phyloP scores from a whole-genome alignment of 257 asterid genomes.

The Nicotiana otophora region DNA sequence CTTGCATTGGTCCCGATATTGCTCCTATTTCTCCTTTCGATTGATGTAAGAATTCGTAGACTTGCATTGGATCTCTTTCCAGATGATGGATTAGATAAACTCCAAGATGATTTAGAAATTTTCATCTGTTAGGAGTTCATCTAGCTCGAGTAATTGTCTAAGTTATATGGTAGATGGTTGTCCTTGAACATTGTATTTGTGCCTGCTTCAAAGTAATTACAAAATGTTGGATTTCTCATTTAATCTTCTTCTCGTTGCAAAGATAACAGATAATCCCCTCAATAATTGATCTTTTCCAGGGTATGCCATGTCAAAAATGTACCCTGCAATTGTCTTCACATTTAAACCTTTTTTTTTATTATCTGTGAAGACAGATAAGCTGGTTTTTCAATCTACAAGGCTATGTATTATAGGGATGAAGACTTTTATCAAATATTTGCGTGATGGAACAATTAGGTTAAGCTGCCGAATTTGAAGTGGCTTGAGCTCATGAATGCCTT shows the following conservation, averaged over 20 bases:
- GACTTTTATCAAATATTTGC: neutral
- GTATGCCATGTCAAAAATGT: neutral
- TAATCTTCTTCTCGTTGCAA: neutral
- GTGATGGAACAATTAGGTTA: neutral
- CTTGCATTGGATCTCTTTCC: neutral
- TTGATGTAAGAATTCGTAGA: neutral
- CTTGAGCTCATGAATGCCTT: neutral
- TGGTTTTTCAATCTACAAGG: neutral
- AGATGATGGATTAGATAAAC: neutral
- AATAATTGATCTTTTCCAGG: neutral
- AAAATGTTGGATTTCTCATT: neutral
- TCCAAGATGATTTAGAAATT: neutral
- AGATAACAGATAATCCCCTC: neutral
- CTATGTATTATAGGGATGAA: neutral
- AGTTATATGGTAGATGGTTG: neutral
- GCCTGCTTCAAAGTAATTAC: neutral
- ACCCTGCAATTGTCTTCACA: neutral
- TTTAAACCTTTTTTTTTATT: neutral
- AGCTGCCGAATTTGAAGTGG: neutral
- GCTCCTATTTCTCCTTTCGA: neutral
- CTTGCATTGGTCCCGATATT: neutral
- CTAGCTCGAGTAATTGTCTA: neutral
- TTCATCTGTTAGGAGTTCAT: neutral
- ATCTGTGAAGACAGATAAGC: neutral
- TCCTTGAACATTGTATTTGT: neutral